Percentiles rank a stretch among this genome's conserved stretches.
These are phyloP conservation scores for Colletotrichum gloeosporioides DNA, from an alignment of 2,329 filamentous ascomycete species.

Conservation along the genomic window DNA sequence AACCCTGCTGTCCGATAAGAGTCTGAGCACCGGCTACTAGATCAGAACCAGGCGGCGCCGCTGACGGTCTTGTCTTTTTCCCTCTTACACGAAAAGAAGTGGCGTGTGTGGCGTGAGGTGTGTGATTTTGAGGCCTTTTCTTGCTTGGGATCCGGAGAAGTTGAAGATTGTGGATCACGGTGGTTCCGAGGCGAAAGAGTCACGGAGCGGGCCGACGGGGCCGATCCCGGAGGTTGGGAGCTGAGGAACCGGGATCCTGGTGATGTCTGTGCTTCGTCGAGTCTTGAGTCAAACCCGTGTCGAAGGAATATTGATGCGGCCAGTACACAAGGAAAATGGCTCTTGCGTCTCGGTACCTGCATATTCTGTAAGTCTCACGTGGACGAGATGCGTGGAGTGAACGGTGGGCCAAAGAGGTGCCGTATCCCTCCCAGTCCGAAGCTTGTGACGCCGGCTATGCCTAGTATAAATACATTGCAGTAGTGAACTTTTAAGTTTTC, in stretches of 20 bases:
- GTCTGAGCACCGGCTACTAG: not conserved
- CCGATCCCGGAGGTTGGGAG: slow-evolving; percentile 6
- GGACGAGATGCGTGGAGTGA: not conserved
- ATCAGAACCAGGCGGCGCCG: not conserved
- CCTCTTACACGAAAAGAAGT: not conserved
- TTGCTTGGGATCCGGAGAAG: not conserved
- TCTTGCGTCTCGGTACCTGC: too few relatives aligned
- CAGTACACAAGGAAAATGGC: too few relatives aligned
- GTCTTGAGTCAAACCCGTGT: not conserved
- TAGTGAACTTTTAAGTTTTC: not conserved
- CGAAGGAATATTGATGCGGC: too few relatives aligned
- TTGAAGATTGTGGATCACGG: not conserved
- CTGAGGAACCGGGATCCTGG: not conserved
- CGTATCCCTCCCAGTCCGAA: not conserved
- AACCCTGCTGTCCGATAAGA: not conserved
- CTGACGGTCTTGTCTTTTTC: not conserved
- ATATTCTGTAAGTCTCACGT: not conserved
- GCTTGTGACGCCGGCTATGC: not conserved
- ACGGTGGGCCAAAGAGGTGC: not conserved
- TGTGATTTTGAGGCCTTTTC: not conserved
- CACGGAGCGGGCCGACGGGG: slow-evolving; percentile 3
- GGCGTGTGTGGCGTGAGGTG: not conserved
- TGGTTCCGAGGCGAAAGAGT: not conserved
- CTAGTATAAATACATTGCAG: not conserved
- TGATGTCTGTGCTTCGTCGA: not conserved